Evolutionary conservation across 2,329 filamentous ascomycete genomes (phyloP), one percentile per base, ranked within the genome.

Genomic region (Sporothrix pseudoabietina): DNA sequence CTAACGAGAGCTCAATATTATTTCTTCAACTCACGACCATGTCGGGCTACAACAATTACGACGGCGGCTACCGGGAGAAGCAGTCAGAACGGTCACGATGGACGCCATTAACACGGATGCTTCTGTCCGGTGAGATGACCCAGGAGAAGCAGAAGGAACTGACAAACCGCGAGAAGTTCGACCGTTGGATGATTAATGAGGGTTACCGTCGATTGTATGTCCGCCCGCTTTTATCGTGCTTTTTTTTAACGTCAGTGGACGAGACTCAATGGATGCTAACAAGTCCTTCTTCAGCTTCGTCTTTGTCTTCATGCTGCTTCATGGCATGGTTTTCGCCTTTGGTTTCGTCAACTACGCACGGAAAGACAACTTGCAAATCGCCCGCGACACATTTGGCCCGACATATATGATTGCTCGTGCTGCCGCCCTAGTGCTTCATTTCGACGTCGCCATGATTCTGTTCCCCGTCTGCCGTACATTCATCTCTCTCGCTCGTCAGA

Each of bases 131-230:
- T 69, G 91, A 94, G 83, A 92, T 94, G 88, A 93, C 90, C 72
- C 90, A 90, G 78, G 91, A 94, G 80, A 87, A 85, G 78, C 90
- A 91, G 77, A 90, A 89, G 79, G 87, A 90, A 73, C 83, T 95
- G 77, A 89, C 88, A 32, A 82, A 88, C 75, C 87, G 88, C 79
- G 91, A 95, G 81, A 91, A 88, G 80, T 91, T 95, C 79, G 91
- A 94, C 81, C 86, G 90, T 77, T 96, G 93, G 93, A 94, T 96
- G 92, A 91, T 95, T 75, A 95, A 95, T 80, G 93, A 95, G 80
- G 93, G 93, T 75, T 94, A 94, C 80, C 87, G 92, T 80, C 86
- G 92, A 88, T 86, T 95, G 89, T 94, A 85, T 73, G 91, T 87
- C 35, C 41, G 7, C 41, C 12, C 12, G 16, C 2, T 44, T n/a